Conservation (phyloP, 129 eudicot genomes). For the Heracleum sosnowskyi region DNA sequence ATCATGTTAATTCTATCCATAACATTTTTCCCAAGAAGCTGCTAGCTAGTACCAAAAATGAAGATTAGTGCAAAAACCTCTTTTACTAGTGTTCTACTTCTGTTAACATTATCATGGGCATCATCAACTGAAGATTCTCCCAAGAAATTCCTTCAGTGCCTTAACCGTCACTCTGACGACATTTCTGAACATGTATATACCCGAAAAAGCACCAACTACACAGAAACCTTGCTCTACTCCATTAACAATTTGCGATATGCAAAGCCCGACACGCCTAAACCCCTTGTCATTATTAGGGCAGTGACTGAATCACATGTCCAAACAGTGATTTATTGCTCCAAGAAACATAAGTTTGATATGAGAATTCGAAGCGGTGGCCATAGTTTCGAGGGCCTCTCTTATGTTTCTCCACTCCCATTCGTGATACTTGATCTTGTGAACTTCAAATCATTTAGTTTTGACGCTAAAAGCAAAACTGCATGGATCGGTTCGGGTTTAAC, state of each 20-base stretch:
- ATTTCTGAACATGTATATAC: neutral
- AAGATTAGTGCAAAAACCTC: neutral
- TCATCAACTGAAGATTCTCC: neutral
- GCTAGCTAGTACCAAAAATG: neutral
- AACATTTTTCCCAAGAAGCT: neutral
- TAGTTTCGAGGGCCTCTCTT: constrained; percentile 5
- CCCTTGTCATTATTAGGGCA: neutral
- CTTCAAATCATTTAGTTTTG: neutral
- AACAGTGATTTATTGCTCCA: constrained; percentile 1
- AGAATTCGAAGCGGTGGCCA: neutral
- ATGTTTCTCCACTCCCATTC: neutral
- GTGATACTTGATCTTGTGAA: neutral
- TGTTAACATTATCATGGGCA: neutral
- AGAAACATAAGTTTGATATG: neutral
- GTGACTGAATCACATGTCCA: neutral
- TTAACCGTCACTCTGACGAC: neutral
- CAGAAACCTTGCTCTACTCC: neutral
- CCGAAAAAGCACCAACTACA: neutral
- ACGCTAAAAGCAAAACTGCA: neutral
- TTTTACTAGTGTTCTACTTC: neutral
- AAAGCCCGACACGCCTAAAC: neutral
- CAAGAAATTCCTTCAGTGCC: neutral
- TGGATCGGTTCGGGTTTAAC: neutral
- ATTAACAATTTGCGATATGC: neutral
- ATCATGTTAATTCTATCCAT: neutral